Evolutionary conservation across 441 rosid genomes (phyloP), one percentile per base, ranked within the genome.

Genomic region (Mallotus repandus): DNA sequence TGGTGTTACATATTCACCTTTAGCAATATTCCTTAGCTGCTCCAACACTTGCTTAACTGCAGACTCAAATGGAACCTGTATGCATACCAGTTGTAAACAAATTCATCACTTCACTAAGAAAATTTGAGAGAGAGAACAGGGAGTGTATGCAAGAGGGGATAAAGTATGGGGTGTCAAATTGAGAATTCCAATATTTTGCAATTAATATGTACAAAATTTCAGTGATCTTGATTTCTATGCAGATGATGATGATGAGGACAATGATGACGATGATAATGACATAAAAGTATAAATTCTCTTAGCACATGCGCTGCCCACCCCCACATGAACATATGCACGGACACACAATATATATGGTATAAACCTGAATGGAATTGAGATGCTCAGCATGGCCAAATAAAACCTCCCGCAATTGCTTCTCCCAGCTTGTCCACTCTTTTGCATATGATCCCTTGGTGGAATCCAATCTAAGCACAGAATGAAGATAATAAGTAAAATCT

Each of bases 381-480:
- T 89, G 86, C 74, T 93, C 85, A 16, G 90, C 80, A 81, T 88
- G 75, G 79, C 78, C 81, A 35, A 52, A 58, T 65, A 95, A 70
- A 74, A 77, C 78, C 59, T 84, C 83, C 6, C 92, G 86, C 77
- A 91, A 74, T 68, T 79, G 83, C 73, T 86, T 89, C 85, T 95
- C 99, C 99, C 98, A 95, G 75, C 87, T 86, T 63, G 77, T 76
- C 97, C 98, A 95, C 76, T 91, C 95, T 69, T 75, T 81, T 68
- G 83, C 86, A 78, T 89, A 93, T 55, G 97, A 68, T 69, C 98
- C 99, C 78, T 93, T 95, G 46, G 85, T 81, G 19, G 98, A 83
- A 66, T 91, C 98, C 86, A 85, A 82, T 80, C 99, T 96, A 78
- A 63, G n/a, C 38, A 78, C 60, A 61, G 22, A 77, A 66, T 38